Evolutionary conservation across 225 moss, liverwort and hornwort genomes (phyloP), one percentile per base, ranked within the genome.

Genomic region (Straminergon stramineum): DNA sequence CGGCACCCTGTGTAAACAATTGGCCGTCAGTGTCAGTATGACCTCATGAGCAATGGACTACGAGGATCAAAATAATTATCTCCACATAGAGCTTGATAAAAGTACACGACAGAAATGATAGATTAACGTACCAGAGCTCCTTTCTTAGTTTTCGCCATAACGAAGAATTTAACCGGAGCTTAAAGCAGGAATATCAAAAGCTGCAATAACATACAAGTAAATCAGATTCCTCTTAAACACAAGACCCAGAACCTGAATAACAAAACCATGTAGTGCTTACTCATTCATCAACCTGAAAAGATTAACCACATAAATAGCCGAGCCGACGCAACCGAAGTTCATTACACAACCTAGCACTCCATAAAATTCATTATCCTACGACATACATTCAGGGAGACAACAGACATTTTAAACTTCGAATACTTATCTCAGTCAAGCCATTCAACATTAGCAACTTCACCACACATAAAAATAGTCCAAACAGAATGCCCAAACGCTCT

Each of bases 131-230:
- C 88, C 85, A 22, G 66, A 51, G 79, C 85, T 45, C 80, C 75
- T 85, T 91, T 91, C 61, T 91, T 91, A 15, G 85, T 30, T 71
- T 68, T 91, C 21, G 82, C 88, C 91, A 91, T 91, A 26, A 4
- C 28, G 76, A 34, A 66, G 28, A 81, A 15, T 15, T 34, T 9
- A 23, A 41, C 8, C 3, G 2, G 26, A 53, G 41, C 68, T 74
- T 60, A 2, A 9, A 28, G 8, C 24, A 52, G 19, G 39, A 53
- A 37, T 79, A 63, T 37, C 71, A 21, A 14, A 79, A 66, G 15
- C 91, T 91, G 88, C 88, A 73, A 65, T 28, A 27, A n/a, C 37
- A 84, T 28, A 88, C 34, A 32, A 66, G 51, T 21, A 14, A 15
- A 65, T 91, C 35, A 88, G 57, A 48, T 43, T 69, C 28, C 43